These are phyloP conservation scores for Neurospora tetrasperma DNA, from an alignment of 495 filamentous ascomycete species.

Conservation along the genomic window DNA sequence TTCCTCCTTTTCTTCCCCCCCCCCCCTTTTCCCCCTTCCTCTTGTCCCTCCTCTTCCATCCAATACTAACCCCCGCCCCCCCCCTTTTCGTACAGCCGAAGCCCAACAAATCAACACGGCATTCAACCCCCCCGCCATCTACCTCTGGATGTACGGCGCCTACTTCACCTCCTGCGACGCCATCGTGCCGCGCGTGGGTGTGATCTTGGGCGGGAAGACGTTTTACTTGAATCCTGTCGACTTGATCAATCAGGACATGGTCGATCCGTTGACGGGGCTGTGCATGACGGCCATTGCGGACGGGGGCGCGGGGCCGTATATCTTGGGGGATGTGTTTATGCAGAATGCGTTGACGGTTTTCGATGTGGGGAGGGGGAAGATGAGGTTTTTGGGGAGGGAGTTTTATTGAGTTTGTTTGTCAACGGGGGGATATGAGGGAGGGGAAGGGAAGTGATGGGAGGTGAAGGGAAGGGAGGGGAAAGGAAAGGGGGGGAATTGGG, in stretches of 20 bases:
- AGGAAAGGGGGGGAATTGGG: no score
- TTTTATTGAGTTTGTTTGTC: slow-evolving; percentile 10
- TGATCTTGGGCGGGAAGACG: slow-evolving; percentile 37
- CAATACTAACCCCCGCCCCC: background rate
- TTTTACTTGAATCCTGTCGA: slow-evolving; percentile 48
- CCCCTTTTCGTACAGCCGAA: slow-evolving; percentile 20
- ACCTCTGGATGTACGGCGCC: slow-evolving; percentile 30
- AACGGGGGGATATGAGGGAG: background rate
- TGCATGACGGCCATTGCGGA: slow-evolving; percentile 41
- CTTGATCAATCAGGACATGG: slow-evolving; percentile 36
- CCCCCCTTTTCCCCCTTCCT: background rate
- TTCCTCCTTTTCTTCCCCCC: background rate
- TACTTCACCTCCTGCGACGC: slow-evolving; percentile 50
- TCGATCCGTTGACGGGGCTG: slow-evolving; percentile 27
- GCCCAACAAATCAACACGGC: slow-evolving; percentile 31
- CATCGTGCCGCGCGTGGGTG: slow-evolving; percentile 39
- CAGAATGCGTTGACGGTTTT: slow-evolving; percentile 54
- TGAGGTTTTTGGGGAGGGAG: slow-evolving; percentile 35
- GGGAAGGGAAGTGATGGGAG: background rate
- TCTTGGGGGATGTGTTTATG: slow-evolving; percentile 54
- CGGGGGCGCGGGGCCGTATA: slow-evolving; percentile 34
- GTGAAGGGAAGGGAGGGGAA: no score
- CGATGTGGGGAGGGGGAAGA: slow-evolving; percentile 46
- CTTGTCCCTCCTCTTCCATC: background rate
- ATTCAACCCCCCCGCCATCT: slow-evolving; percentile 46